Percentiles rank a stretch among this genome's conserved stretches.
phyloP scores from a whole-genome alignment of 371 early-diverging fungal species.

The Paraphysoderma sedebokerense region DNA sequence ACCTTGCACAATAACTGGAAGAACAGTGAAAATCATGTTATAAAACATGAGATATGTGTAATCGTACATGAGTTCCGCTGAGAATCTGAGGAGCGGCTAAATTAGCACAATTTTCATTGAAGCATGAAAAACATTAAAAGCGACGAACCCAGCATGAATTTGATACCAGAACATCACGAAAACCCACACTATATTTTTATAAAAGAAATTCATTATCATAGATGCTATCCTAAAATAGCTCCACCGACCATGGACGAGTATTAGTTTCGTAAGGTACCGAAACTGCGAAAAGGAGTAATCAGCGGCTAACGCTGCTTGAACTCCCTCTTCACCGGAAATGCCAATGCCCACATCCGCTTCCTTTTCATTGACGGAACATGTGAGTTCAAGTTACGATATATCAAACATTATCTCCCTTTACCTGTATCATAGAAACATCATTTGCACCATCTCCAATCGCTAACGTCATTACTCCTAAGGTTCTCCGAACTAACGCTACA shows the following conservation, averaged over 20 bases:
- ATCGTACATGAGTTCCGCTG: conserved; percentile 48
- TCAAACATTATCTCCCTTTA: conserved; percentile 8
- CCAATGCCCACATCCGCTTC: conserved; percentile 81
- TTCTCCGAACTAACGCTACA: conserved; percentile 41
- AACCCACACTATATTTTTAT: conserved; percentile 63
- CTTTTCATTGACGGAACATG: conserved; percentile 16
- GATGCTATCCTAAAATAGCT: conserved; percentile 56
- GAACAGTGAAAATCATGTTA: conserved; percentile 54
- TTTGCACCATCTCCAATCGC: conserved; percentile 80
- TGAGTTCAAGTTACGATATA: conserved; percentile 18
- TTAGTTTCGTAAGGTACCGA: conserved; percentile 43
- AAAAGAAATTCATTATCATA: conserved; percentile 62
- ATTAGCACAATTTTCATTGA: conserved; percentile 5
- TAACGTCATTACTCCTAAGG: conserved; percentile 49
- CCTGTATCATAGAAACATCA: conserved; percentile 86
- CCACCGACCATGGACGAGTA: conserved; percentile 75
- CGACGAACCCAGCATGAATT: conserved; percentile 33
- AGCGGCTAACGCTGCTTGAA: conserved; percentile 79
- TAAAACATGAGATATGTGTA: conserved; percentile 56
- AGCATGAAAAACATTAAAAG: background rate
- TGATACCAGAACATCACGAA: conserved; percentile 69
- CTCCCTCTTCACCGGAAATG: conserved; percentile 82
- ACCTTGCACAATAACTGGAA: conserved; percentile 33
- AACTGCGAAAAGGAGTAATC: conserved; percentile 86
- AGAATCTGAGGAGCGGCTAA: conserved; percentile 16